Base-by-base conservation (phyloP, 371 early-diverging fungal species). In the Basidiobolus meristosporus region DNA sequence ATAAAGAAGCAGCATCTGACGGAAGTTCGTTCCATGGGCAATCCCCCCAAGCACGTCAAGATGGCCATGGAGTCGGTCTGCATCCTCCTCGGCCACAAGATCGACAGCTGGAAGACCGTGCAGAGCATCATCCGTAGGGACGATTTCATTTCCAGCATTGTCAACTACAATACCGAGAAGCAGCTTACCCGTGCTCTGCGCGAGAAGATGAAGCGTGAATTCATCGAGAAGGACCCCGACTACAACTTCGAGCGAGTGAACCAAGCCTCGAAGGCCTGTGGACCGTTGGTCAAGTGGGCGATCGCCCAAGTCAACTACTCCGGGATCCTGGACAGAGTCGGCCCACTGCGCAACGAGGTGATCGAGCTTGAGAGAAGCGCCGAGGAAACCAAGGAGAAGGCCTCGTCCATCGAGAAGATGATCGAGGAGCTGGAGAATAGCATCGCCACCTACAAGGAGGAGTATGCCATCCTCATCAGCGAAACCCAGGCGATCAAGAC, bases 211-310 rank as follows among this genome's bases (percentile, higher is more conserved):
- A 70, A 62, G 18, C 56, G 62, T 28, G 70, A 71, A 29, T 97
- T 77, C 59, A 52, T 96, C 36, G 63, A 49, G 50, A 54, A 54
- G 20, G 75, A 90, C 41, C 80, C 91, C 32, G 70, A 70, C 42
- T 98, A 73, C 53, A 90, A 89, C 57, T 92, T 82, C 52, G 98
- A 98, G 41, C 54, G 66, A 0, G 90, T 98, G 22, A 90, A 90
- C 59, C 85, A 89, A 43, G 99, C 99, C n/a, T 83, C 85, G 53
- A 90, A 89, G 59, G 98, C 98, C 0, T 99, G 98, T 59, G 99
- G 96, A 20, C 95, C 98, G 12, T 59, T 99, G 18, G 93, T 88
- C 40, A 77, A 88, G 52, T 99, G 99, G 99, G 92, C 89, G 2
- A 73, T 74, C 46, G 98, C 98, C 14, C 98, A 96, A 62, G 86